Evolutionary conservation across 1,284 basidiomycete species (phyloP).

Genomic region (Ustilago nuda): DNA sequence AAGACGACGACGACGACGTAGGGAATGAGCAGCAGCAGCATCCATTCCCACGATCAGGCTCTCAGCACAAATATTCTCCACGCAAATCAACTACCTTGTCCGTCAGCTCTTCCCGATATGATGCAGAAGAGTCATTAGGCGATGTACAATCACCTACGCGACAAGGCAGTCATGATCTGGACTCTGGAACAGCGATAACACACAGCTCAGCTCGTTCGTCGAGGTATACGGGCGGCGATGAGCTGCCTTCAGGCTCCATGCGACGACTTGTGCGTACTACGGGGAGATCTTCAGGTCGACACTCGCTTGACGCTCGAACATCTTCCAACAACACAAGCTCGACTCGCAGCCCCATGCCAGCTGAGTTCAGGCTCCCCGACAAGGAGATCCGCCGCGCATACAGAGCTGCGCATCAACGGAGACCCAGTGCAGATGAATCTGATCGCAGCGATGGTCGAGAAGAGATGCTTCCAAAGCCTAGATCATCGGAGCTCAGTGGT

Average conservation of each 20-base stretch:
- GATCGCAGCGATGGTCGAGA: slow-evolving; percentile 21
- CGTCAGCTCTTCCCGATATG: slow-evolving; percentile 17
- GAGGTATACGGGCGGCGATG: slow-evolving; percentile 14
- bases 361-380: slow-evolving; percentile 48
- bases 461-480: background rate
- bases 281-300: slow-evolving; percentile 26
- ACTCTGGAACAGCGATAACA: slow-evolving; percentile 11
- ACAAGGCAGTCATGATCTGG: background rate
- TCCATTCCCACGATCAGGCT: slow-evolving; percentile 17
- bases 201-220: slow-evolving; percentile 18
- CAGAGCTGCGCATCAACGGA: slow-evolving; percentile 38
- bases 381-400: slow-evolving; percentile 47
- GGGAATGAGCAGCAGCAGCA: slow-evolving; percentile 12
- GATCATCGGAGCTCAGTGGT: background rate
- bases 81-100: slow-evolving; percentile 44
- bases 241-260: slow-evolving; percentile 27
- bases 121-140: slow-evolving; percentile 7
- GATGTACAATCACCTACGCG: background rate
- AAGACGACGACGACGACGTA: slow-evolving; percentile 17
- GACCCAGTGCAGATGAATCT: slow-evolving; percentile 28
- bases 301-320: slow-evolving; percentile 24
- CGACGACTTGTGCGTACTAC: slow-evolving; percentile 23
- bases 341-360: slow-evolving; percentile 43
- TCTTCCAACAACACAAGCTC: slow-evolving; percentile 14
- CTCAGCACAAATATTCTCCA: slow-evolving; percentile 43